Evolutionary conservation across 164 flowering plant genomes (phyloP).

Genomic region (Cinnamomum micranthum): DNA sequence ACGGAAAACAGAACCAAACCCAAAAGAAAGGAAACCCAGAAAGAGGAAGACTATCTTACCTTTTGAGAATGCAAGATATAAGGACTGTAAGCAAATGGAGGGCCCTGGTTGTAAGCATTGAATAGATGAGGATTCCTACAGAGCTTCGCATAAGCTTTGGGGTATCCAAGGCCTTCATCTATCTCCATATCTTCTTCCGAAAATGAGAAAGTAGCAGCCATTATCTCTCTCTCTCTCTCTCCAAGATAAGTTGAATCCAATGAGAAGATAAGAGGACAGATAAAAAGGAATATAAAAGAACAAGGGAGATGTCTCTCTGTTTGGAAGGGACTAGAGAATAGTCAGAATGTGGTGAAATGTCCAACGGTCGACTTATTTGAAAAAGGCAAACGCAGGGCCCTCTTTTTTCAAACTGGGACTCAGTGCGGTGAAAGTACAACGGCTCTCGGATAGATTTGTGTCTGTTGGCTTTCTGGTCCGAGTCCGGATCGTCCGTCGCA

Average conservation of each 20-base stretch:
- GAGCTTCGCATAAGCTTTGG: conserved; percentile 61
- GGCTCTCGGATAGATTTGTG: too few relatives aligned
- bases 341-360: too few relatives aligned
- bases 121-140: conserved; percentile 47
- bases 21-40: background rate
- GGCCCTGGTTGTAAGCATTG: conserved; percentile 36
- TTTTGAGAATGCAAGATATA: conserved; percentile 45
- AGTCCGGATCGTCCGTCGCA: too few relatives aligned
- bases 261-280: background rate
- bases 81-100: conserved; percentile 72
- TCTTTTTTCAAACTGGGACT: background rate
- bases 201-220: conserved; percentile 38
- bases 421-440: too few relatives aligned
- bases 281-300: too few relatives aligned
- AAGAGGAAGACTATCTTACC: conserved; percentile 28
- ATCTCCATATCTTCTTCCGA: conserved; percentile 56
- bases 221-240: conserved; percentile 11
- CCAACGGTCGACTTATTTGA: background rate
- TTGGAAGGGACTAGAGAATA: too few relatives aligned
- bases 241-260: background rate
- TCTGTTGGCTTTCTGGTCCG: too few relatives aligned
- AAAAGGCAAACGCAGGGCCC: background rate
- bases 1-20: background rate
- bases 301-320: background rate
- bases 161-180: conserved; percentile 67